Conservation (phyloP, 257 asterid species). For the Plantago elongata region DNA sequence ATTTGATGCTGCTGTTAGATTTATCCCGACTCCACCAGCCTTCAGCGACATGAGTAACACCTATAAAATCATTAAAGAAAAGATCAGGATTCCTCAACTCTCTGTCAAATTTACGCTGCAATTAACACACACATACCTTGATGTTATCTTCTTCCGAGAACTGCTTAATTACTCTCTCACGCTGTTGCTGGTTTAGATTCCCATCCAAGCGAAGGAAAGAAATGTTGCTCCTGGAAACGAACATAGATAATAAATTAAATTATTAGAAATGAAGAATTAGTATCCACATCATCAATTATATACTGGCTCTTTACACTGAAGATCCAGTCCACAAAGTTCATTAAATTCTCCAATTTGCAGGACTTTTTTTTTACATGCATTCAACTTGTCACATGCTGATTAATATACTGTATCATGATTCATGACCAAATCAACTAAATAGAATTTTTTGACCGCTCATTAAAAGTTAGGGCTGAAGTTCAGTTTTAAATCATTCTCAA, state of each 20-base stretch:
- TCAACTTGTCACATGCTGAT: too few relatives aligned
- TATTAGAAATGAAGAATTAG: too few relatives aligned
- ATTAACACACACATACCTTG: constrained; percentile 39
- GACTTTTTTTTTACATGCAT: too few relatives aligned
- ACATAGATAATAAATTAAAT: constrained; percentile 5
- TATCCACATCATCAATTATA: not conserved
- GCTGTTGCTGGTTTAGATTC: constrained; percentile 84
- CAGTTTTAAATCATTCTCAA: too few relatives aligned
- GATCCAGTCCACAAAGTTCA: too few relatives aligned
- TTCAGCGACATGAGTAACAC: constrained; percentile 91
- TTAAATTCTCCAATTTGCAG: too few relatives aligned
- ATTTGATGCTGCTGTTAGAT: constrained; percentile 89
- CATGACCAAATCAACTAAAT: too few relatives aligned
- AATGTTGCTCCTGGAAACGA: constrained; percentile 49
- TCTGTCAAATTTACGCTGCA: not conserved
- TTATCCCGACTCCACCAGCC: constrained; percentile 98
- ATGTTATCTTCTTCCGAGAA: constrained; percentile 76
- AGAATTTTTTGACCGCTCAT: too few relatives aligned
- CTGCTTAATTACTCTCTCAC: constrained; percentile 80
- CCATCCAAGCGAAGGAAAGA: constrained; percentile 90
- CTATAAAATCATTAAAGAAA: constrained; percentile 31
- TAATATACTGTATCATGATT: too few relatives aligned
- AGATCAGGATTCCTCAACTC: not conserved
- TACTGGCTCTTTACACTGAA: not conserved
- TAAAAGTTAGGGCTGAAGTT: too few relatives aligned